Percentiles rank a stretch among this genome's conserved stretches.
These are phyloP conservation scores for Neurospora intermedia DNA, from an alignment of 495 filamentous ascomycete species.

Conservation along the genomic window DNA sequence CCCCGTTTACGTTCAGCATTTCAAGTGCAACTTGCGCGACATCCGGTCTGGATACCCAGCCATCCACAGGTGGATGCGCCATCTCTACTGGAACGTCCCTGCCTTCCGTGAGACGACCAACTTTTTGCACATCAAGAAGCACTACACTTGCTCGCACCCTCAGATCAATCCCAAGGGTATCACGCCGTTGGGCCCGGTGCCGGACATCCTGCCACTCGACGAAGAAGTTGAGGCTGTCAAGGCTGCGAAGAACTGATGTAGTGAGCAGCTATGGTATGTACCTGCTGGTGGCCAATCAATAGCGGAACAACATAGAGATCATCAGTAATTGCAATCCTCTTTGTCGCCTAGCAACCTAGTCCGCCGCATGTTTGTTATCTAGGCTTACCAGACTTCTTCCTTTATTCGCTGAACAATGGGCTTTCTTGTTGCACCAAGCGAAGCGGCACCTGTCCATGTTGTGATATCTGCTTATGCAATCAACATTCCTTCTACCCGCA, in stretches of 20 bases:
- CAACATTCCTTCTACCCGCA: not conserved
- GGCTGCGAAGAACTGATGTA: not conserved
- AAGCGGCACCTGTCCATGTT: not conserved
- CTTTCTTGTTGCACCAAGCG: not conserved
- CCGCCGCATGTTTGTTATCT: not conserved
- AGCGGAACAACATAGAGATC: not conserved
- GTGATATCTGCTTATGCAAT: not conserved
- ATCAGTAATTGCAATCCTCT: not conserved
- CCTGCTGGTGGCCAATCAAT: not conserved
- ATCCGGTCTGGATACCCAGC: conserved; percentile 60
- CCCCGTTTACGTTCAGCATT: conserved; percentile 54
- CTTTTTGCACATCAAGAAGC: conserved; percentile 52
- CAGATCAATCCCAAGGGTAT: conserved; percentile 54
- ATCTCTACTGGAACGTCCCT: conserved; percentile 59
- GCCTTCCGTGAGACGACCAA: conserved; percentile 62
- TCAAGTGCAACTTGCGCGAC: conserved; percentile 60
- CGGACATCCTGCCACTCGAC: conserved; percentile 42
- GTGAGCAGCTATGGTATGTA: not conserved
- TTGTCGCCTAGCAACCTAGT: not conserved
- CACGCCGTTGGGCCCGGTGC: conserved; percentile 55
- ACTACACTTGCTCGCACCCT: conserved; percentile 40
- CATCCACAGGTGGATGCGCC: conserved; percentile 57
- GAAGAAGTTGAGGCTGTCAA: conserved; percentile 31
- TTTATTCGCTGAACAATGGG: not conserved
- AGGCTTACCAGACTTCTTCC: not conserved